Evolutionary conservation across 1,284 basidiomycete genomes (phyloP).

Genomic region (Cryptococcus neoformans): DNA sequence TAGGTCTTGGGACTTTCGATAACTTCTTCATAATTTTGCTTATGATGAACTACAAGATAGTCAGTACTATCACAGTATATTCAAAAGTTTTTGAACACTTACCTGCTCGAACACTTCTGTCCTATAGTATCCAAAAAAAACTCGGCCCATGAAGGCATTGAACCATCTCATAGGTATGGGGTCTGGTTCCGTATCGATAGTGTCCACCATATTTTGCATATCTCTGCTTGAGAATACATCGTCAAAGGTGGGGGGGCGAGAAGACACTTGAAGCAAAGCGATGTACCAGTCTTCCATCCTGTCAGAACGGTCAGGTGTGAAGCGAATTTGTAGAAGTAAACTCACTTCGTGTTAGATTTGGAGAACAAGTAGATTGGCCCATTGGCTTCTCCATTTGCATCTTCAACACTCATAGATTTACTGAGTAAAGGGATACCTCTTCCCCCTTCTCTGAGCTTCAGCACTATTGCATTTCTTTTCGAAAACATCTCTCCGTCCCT

Average conservation of each 20-base stretch:
- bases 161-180: conserved; percentile 96
- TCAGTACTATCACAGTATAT: neutral
- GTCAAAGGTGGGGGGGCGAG: conserved; percentile 51
- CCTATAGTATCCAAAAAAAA: conserved; percentile 89
- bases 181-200: conserved; percentile 87
- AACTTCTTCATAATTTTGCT: conserved; percentile 89
- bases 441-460: conserved; percentile 55
- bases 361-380: conserved; percentile 88
- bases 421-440: conserved; percentile 27
- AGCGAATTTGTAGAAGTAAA: neutral
- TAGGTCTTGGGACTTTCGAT: conserved; percentile 80
- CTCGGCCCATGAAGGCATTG: conserved; percentile 85
- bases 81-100: conserved; percentile 4
- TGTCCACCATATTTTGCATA: conserved; percentile 79
- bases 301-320: neutral
- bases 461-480: conserved; percentile 78
- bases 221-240: conserved; percentile 69
- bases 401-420: conserved; percentile 29
- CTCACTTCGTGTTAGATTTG: conserved; percentile 65
- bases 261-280: conserved; percentile 68
- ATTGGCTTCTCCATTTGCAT: conserved; percentile 49
- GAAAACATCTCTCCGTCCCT: conserved; percentile 74
- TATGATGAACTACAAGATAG: conserved; percentile 62
- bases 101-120: conserved; percentile 71
- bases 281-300: conserved; percentile 86